Base-by-base conservation (phyloP, 1,139 yeast species). In the Torulaspora globosa region DNA sequence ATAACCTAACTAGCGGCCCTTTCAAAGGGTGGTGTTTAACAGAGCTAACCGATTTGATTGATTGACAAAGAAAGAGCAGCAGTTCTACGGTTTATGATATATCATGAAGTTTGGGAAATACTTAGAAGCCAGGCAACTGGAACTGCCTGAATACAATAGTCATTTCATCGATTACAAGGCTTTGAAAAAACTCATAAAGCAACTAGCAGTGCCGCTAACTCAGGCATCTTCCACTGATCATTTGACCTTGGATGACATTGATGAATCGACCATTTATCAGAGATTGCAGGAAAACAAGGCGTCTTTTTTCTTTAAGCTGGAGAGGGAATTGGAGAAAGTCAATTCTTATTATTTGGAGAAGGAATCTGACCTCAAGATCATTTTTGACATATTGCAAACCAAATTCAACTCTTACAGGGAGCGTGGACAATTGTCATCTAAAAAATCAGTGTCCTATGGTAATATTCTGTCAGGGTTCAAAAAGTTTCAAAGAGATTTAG, bases 121-220 rank as follows among this genome's bases (percentile, higher is more conserved):
- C 65, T 75, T 92, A 65, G 97, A 95, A 54, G 85, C 95, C 37
- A 79, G 97, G 66, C 96, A 88, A 70, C 75, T 92, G 57, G 97
- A 92, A 67, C 74, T 92, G 48, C 97, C 97, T 8, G 97, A 92
- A 66, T 92, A 92, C 67, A 81, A 95, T 39, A 90, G 92, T 40
- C 85, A 87, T 65, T 92, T 92, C 70, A 90, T 92, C 65, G 90
- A 92, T 69, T 92, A 92, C 68, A 92, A 92, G 70, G 94, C 94
- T 4, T 71, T 92, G 49, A 92, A 92, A 67, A 62, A 70, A 65
- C 70, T 84, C 50, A 84, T 84, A 54, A 84, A 84, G 63, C 83
- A 80, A 41, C 66, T 84, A 45, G 84, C 86, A 3, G 71, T 75
- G 29, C 78, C 75, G 59, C 26, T 57, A 9, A 37, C 47, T 3